Percentiles rank a stretch among this genome's conserved stretches.
These are phyloP conservation scores for Mucor lusitanicus DNA, from an alignment of 371 early-diverging fungal genomes.

Conservation along the genomic window DNA sequence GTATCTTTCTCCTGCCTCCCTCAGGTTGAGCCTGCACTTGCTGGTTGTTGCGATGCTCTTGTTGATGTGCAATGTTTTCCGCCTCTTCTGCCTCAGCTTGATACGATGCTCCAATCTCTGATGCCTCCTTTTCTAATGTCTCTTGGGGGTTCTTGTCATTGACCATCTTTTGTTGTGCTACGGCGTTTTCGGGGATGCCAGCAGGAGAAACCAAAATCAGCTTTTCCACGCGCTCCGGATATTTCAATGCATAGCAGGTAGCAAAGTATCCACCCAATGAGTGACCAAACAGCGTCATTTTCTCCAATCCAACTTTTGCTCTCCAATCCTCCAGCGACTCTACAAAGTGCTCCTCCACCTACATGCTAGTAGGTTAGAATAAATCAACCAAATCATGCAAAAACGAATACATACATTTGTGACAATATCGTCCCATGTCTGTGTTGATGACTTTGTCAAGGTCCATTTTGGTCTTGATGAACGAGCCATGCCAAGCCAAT, in stretches of 20 bases:
- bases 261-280: conserved; percentile 91
- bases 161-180: conserved; percentile 24
- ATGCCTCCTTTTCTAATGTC: conserved; percentile 34
- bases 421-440: conserved; percentile 54
- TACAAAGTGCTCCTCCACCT: conserved; percentile 88
- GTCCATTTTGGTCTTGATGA: conserved; percentile 76
- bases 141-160: conserved; percentile 30
- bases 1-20: conserved; percentile 28
- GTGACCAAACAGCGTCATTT: conserved; percentile 85
- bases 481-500: conserved; percentile 91
- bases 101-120: conserved; percentile 28
- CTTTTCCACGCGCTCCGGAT: conserved; percentile 88
- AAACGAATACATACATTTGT: conserved; percentile 34
- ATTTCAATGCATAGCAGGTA: conserved; percentile 82
- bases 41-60: conserved; percentile 12
- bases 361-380: background rate
- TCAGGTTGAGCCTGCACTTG: background rate
- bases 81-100: conserved; percentile 34
- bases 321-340: conserved; percentile 93
- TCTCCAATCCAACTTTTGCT: conserved; percentile 70
- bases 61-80: conserved; percentile 17
- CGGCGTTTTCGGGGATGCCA: conserved; percentile 59
- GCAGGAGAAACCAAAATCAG: conserved; percentile 89
- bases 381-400: conserved; percentile 6
- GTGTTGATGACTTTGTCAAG: conserved; percentile 31